A percentile compares a stretch with the other conserved stretches of the same genome.
These are phyloP conservation scores for Protomyces gravidus DNA, from an alignment of 1,139 yeast genomes.

Conservation along the genomic window DNA sequence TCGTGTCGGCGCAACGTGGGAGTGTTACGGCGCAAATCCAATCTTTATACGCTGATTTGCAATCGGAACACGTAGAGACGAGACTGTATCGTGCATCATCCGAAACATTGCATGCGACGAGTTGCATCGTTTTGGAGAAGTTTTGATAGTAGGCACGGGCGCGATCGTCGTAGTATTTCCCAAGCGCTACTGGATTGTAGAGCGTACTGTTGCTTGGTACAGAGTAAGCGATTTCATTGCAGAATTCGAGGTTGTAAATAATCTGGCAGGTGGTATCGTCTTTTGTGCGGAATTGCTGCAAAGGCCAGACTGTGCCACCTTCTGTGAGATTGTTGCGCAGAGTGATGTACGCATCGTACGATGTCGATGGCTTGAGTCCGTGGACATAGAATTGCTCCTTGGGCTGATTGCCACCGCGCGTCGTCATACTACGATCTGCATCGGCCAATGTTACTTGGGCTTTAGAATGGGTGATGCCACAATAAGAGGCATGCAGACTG, in stretches of 20 bases:
- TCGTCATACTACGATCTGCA: conserved; percentile 31
- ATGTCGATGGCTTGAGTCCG: conserved; percentile 59
- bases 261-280: conserved; percentile 57
- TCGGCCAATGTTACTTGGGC: conserved; percentile 22
- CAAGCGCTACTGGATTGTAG: conserved; percentile 41
- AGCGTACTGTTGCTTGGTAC: conserved; percentile 59
- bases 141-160: conserved; percentile 57
- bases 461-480: conserved; percentile 13
- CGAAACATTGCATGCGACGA: conserved; percentile 69
- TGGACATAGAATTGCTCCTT: conserved; percentile 48
- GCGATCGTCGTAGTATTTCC: conserved; percentile 55
- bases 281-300: conserved; percentile 60
- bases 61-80: conserved; percentile 70
- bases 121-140: conserved; percentile 72
- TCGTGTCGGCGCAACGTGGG: conserved; percentile 67
- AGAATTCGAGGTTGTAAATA: conserved; percentile 69
- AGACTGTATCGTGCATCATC: conserved; percentile 62
- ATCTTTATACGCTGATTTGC: conserved; percentile 65
- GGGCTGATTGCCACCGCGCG: conserved; percentile 29
- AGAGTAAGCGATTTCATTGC: conserved; percentile 77
- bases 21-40: conserved; percentile 90
- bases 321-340: conserved; percentile 43
- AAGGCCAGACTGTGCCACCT: conserved; percentile 62
- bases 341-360: conserved; percentile 63
- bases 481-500: conserved; percentile 22